A percentile compares a stretch with the other conserved stretches of the same genome.
phyloP scores from a whole-genome alignment of 176 grass and related monocot species.

The Rhynchospora pubera region DNA sequence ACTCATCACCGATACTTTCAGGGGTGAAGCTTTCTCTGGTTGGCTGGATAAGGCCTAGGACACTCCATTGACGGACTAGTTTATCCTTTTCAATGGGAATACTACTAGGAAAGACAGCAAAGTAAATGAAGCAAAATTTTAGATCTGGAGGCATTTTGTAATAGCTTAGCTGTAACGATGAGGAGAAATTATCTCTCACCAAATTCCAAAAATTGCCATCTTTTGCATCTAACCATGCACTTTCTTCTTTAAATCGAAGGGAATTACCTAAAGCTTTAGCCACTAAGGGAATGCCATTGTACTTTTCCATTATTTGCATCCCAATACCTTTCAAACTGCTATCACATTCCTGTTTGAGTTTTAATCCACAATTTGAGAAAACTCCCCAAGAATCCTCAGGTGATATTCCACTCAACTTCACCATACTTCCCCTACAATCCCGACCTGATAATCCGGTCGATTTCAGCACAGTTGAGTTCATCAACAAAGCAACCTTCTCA shows the following conservation, averaged over 20 bases:
- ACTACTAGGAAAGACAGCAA: slow-evolving; percentile 18
- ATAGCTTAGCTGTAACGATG: slow-evolving; percentile 28
- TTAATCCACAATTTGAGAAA: slow-evolving; percentile 8
- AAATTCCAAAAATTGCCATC: background rate
- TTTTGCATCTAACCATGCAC: background rate
- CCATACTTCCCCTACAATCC: background rate
- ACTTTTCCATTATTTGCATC: slow-evolving; percentile 20
- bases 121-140: slow-evolving; percentile 20
- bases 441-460: no score
- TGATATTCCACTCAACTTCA: background rate
- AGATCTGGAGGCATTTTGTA: background rate
- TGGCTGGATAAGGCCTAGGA: slow-evolving; percentile 12
- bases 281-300: slow-evolving; percentile 11
- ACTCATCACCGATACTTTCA: background rate
- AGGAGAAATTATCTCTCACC: background rate
- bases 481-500: background rate
- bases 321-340: background rate
- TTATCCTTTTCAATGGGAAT: background rate
- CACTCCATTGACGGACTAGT: slow-evolving; percentile 29
- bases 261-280: slow-evolving; percentile 25
- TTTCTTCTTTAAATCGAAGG: background rate
- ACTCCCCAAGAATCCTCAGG: slow-evolving; percentile 24
- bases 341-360: background rate
- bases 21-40: background rate
- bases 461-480: background rate